Evolutionary conservation across 257 asterid genomes (phyloP), one percentile per base, ranked within the genome.

Genomic region (Solanum bulbocastanum): DNA sequence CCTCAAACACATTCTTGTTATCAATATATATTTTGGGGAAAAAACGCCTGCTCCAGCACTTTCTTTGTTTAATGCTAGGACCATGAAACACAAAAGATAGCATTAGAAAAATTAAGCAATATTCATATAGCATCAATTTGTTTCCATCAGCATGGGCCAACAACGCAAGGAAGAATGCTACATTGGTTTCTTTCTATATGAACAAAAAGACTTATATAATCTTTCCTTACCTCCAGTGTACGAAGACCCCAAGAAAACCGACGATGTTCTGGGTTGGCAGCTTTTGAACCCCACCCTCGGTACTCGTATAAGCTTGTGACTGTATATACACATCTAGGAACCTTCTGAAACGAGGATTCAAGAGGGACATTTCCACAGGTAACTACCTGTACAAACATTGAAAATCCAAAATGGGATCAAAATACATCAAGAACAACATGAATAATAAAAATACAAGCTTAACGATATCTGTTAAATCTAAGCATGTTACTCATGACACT

Each of bases 281-380:
- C 92, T 88, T 94, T 92, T 65, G 99, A 93, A 88, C 90, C 96
- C 98, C 98, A 95, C 52, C 95, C 95, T 76, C 98, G 91, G 76
- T 95, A 96, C 89, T 96, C 99, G 5, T 92, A 92, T 68, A 96
- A 93, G 72, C 95, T 91, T 83, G 99, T 91, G 13, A 97, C 93
- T 23, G 98, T 95, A 91, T 94, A 96, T 65, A 96, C 97, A 83
- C 99, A 96, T 92, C 98, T 91, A 10, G 97, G 96, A 79, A 95
- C 95, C 89, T 91, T 95, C 83, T 95, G 95, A 93, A 96, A 96
- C 37, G 99, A 94, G 85, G 99, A 96, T 83, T 92, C 93, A 30
- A 96, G 93, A 87, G 99, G 98, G 42, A 95, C 94, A 79, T 95
- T 95, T 88, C 99, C 98, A 85, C 99, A 96, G 10, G 99, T 93